A percentile compares a stretch with the other conserved stretches of the same genome.
phyloP scores from a whole-genome alignment of 2,329 filamentous ascomycete genomes.

The Mycocentrospora acerina region DNA sequence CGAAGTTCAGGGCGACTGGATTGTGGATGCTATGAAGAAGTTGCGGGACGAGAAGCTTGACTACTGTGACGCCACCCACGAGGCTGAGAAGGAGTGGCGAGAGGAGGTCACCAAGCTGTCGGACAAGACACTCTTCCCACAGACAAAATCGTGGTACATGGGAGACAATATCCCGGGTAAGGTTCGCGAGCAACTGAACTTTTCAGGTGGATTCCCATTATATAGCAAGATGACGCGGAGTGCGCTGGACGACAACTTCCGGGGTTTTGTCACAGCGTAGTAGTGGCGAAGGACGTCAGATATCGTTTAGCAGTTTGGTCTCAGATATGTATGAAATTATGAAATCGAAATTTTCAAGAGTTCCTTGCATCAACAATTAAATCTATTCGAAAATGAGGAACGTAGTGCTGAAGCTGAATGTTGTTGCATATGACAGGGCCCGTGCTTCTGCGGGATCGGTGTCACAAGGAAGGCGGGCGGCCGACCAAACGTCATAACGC shows the following conservation, averaged over 20 bases:
- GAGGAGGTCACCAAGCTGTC: slow-evolving; percentile 43
- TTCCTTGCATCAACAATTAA: not conserved
- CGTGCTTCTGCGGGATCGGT: slow-evolving; percentile 8
- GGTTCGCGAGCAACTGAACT: slow-evolving; percentile 48
- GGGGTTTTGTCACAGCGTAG: slow-evolving; percentile 37
- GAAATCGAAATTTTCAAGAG: too few relatives aligned
- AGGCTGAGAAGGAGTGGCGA: slow-evolving; percentile 48
- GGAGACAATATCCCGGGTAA: slow-evolving; percentile 51
- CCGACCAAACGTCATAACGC: slow-evolving; percentile 27
- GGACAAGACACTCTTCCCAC: slow-evolving; percentile 46
- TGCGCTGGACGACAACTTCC: slow-evolving; percentile 40
- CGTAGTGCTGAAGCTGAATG: not conserved
- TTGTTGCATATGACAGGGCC: not conserved
- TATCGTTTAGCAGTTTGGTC: not conserved
- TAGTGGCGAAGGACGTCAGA: not conserved
- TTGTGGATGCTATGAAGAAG: slow-evolving; percentile 46
- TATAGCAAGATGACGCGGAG: slow-evolving; percentile 45
- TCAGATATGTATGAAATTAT: slow-evolving; percentile 2
- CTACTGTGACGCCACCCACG: slow-evolving; percentile 44
- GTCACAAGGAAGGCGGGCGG: slow-evolving; percentile 16
- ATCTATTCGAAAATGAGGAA: not conserved
- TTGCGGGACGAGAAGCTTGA: slow-evolving; percentile 40
- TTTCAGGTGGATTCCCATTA: slow-evolving; percentile 44
- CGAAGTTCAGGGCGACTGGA: slow-evolving; percentile 49
- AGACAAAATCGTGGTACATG: slow-evolving; percentile 48